Evolutionary conservation across 805 yeast species (phyloP), one percentile per base, ranked within the genome.

Genomic region (Ogataea salicorniae): DNA sequence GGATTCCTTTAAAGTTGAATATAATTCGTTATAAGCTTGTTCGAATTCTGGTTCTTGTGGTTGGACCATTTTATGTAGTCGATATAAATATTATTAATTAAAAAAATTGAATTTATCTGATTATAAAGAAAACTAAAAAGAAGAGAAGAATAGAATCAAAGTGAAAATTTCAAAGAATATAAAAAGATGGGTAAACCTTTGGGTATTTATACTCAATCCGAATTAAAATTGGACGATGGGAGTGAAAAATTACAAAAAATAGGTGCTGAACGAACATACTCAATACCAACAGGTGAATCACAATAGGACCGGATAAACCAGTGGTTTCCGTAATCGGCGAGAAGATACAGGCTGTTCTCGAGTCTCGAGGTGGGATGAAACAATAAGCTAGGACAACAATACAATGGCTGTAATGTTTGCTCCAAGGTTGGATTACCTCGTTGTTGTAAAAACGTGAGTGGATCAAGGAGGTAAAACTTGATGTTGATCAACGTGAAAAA

Each of bases 41-140:
- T 91, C 91, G 77, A 92, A 92, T 83, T 92, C 99, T 60, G 99
- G 98, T 79, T 92, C 98, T 74, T 79, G 76, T 58, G 95, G 91
- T 71, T 81, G 81, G 75, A 79, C 87, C 89, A 83, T 82, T 72
- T 45, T 59, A 43, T 23, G 23, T 33, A 29, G 16, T 39, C 13
- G 26, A 18, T 34, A 26, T 42, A 14, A 6, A 34, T 42, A 9
- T 18, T 22, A 15, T 26, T 34, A 22, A 20, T 41, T 34, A 18
- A 23, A 15, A 34, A 31, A 14, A 29, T 26, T 16, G 29, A 36
- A 33, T n/a, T 38, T 34, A n/a, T 37, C 17, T 29, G 37, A 18
- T 42, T 16, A 23, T 37, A 34, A 39, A 20, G 26, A 31, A 39
- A 38, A 37, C 36, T 16, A 29, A 23, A 34, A 39, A 42, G 39